These are phyloP conservation scores for Hypoxylon trugodes DNA, from an alignment of 495 filamentous ascomycete genomes.

Conservation along the genomic window DNA sequence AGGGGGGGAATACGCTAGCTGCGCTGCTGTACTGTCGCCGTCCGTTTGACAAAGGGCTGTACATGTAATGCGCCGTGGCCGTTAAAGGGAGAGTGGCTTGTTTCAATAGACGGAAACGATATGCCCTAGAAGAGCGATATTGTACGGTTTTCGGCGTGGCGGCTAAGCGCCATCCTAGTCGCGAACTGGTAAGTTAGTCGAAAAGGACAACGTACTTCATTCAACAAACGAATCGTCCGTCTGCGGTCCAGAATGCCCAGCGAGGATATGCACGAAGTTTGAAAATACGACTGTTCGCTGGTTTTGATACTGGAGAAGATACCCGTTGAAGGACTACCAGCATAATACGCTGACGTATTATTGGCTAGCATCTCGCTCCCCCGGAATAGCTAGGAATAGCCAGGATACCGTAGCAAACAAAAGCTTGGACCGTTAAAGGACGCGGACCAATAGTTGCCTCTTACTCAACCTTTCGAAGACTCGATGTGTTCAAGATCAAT, in stretches of 20 bases:
- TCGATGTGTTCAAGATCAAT: conserved; percentile 25
- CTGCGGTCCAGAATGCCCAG: not conserved
- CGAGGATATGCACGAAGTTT: conserved; percentile 1
- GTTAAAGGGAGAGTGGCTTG: conserved; percentile 2
- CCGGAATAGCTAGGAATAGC: conserved; percentile 32
- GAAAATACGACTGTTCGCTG: conserved; percentile 15
- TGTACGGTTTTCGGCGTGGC: conserved; percentile 1
- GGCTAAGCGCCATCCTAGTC: conserved; percentile 17
- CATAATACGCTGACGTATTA: conserved; percentile 17
- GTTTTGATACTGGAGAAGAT: conserved; percentile 23
- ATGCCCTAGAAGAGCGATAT: not conserved
- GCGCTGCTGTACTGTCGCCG: not conserved
- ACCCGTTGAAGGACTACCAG: conserved; percentile 20
- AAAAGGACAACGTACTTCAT: no score
- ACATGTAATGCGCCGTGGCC: conserved; percentile 13
- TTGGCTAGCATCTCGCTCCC: conserved; percentile 21
- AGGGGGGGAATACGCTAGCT: conserved; percentile 1
- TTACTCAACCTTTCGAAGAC: conserved; percentile 15
- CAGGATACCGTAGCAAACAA: conserved; percentile 32
- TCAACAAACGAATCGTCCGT: not conserved
- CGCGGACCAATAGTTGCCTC: conserved; percentile 31
- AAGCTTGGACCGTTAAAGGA: conserved; percentile 21
- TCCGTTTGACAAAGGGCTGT: conserved; percentile 8
- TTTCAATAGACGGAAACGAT: conserved; percentile 20
- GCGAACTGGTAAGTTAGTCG: no score